A percentile compares a stretch with the other conserved stretches of the same genome.
Conservation (phyloP, 1,139 yeast genomes). For the Kodamaea suecica region DNA sequence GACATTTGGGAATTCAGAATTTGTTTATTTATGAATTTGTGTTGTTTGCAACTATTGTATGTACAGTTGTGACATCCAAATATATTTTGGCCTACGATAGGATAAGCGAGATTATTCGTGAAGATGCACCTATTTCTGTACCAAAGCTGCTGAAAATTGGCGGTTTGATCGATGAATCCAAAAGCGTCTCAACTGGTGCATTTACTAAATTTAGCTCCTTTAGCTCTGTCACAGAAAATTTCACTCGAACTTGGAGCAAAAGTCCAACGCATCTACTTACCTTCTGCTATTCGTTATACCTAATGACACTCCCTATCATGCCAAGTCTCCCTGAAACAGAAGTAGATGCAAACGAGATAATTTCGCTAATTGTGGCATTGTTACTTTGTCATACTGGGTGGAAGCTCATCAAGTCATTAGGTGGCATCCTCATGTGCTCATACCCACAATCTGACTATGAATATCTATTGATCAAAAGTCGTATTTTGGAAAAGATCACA, state of each 20-base stretch:
- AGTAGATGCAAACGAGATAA: conserved; percentile 45
- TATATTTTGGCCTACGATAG: conserved; percentile 35
- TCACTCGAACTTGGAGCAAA: conserved; percentile 24
- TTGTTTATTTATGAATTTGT: conserved; percentile 32
- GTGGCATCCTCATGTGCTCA: conserved; percentile 51
- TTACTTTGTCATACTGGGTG: conserved; percentile 54
- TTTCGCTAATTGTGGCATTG: conserved; percentile 49
- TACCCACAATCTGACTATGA: conserved; percentile 47
- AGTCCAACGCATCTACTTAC: conserved; percentile 68
- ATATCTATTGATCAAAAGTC: conserved; percentile 34
- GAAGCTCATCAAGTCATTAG: conserved; percentile 49
- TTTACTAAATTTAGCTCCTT: not conserved
- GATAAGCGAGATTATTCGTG: conserved; percentile 33
- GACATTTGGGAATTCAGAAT: conserved; percentile 47
- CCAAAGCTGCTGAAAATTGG: not conserved
- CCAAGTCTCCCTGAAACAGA: conserved; percentile 32
- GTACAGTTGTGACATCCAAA: conserved; percentile 38
- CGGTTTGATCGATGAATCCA: not conserved
- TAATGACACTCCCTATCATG: conserved; percentile 33
- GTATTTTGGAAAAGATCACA: conserved; percentile 37
- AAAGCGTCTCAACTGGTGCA: not conserved
- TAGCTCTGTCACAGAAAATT: not conserved
- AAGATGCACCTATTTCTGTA: conserved; percentile 11
- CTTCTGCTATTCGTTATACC: conserved; percentile 46
- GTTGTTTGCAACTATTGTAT: conserved; percentile 25